These are phyloP conservation scores for Uronychia setigera DNA, from an alignment of 73 alveolate genomes.

Conservation along the genomic window DNA sequence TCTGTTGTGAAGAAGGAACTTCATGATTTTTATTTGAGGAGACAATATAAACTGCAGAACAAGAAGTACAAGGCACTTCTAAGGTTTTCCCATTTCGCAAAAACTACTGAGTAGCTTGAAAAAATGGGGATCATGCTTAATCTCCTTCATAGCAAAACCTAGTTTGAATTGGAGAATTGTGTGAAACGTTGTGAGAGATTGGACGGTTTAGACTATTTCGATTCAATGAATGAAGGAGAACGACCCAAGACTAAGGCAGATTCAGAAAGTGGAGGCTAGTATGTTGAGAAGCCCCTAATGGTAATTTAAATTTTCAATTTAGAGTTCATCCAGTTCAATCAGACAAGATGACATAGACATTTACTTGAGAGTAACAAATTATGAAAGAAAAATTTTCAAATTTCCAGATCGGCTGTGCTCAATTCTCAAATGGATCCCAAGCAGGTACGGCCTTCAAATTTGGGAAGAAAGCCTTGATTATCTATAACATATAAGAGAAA, in stretches of 20 bases:
- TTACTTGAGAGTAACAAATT: conserved; percentile 28
- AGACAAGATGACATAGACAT: conserved; percentile 49
- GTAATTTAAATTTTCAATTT: not conserved
- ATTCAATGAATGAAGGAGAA: not conserved
- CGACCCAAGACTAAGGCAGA: not conserved
- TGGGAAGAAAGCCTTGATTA: conserved; percentile 24
- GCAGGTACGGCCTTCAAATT: not conserved
- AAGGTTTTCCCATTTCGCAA: conserved; percentile 62
- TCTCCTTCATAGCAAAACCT: conserved; percentile 6
- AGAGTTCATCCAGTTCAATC: conserved; percentile 8
- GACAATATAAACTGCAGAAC: conserved; percentile 22
- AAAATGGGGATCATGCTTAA: conserved; percentile 23
- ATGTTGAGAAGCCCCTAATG: not conserved
- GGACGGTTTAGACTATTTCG: conserved; percentile 50
- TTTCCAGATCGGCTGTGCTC: not conserved
- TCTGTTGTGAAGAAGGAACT: conserved; percentile 8
- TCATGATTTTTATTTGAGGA: conserved; percentile 19
- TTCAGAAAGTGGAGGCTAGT: not conserved
- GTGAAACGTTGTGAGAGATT: conserved; percentile 47
- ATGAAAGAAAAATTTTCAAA: conserved; percentile 19
- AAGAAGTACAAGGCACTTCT: conserved; percentile 35
- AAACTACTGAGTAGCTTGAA: conserved; percentile 44
- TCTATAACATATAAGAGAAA: not conserved
- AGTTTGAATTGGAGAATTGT: conserved; percentile 52
- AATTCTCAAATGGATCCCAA: not conserved